Base-by-base conservation (phyloP, 139 green algal genomes). In the Tetradesmus lagerheimii region DNA sequence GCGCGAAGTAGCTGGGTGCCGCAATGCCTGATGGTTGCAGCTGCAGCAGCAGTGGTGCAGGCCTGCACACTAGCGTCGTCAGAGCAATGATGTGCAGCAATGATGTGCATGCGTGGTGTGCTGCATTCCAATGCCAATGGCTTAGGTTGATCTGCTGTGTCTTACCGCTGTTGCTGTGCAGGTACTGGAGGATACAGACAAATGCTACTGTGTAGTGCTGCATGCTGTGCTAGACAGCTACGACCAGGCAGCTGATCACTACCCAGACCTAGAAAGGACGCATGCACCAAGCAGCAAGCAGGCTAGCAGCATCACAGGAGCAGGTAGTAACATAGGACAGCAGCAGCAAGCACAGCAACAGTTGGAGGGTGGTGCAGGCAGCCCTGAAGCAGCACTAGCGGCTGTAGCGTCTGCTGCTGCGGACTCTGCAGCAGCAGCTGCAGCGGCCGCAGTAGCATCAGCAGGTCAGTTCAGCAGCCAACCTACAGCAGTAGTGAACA, bases 191-290 rank as follows among this genome's bases (percentile, higher is more conserved):
- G 76, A 91, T 37, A 45, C 67, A 18, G 92, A 92, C 27, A 91
- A 95, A 66, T 96, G 94, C 86, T 96, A 95, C 86, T 95, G 92
- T 64, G 94, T 96, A 3, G 89, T 96, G 79, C 86, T 96, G 23
- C 94, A 95, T 76, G 94, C 92, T 1, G 64, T 93, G 1, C 57
- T 91, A 34, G 88, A 88, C 88, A 8, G n/a, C 18, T 18, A 74
- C 39, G 71, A 84, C 29, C 31, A 57, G 34, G 45, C 71, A 84
- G 71, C 71, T 53, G 85, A 57, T 53, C 23, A 27, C 11, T 62
- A 88, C 35, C 27, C 83, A 39, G 83, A 80, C n/a, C 27, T 80
- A 4, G 62, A 41, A n/a, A n/a, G n/a, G 78, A 31, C 82, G 37
- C 50, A n/a, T 47, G 34, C 35, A 25, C 27, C 18, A 45, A 78